phyloP scores from a whole-genome alignment of 2,329 filamentous ascomycete genomes.

The Paraconiothyrium sp. region DNA sequence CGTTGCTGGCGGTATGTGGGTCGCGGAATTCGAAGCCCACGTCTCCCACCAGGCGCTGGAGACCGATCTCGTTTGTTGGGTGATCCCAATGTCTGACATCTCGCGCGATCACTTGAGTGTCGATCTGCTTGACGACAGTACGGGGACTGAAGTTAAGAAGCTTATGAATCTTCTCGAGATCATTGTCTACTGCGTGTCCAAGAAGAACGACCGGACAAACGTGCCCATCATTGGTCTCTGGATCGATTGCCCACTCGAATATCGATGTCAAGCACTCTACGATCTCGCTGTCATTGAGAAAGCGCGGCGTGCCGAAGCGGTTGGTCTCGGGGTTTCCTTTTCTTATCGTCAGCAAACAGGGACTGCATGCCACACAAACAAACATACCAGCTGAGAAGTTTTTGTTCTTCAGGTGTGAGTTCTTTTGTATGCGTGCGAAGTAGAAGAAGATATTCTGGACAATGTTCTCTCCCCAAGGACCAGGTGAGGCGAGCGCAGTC shows the following conservation, averaged over 20 bases:
- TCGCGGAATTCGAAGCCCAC: constrained; percentile 29
- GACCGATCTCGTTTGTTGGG: constrained; percentile 22
- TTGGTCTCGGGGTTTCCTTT: constrained; percentile 23
- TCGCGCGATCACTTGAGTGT: constrained; percentile 34
- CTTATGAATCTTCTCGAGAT: constrained; percentile 29
- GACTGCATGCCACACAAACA: background rate
- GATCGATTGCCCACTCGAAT: background rate
- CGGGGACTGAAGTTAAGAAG: constrained; percentile 27
- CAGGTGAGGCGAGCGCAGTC: constrained; percentile 6
- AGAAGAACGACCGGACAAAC: constrained; percentile 34
- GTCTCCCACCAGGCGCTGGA: constrained; percentile 18
- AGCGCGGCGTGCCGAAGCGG: constrained; percentile 33
- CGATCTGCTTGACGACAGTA: constrained; percentile 30
- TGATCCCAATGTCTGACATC: constrained; percentile 20
- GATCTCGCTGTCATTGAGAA: constrained; percentile 18
- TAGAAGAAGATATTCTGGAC: constrained; percentile 31
- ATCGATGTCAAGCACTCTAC: background rate
- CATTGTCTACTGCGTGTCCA: constrained; percentile 34
- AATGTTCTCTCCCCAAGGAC: constrained; percentile 26
- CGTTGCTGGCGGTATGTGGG: constrained; percentile 35
- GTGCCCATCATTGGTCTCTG: background rate
- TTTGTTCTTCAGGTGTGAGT: constrained; percentile 30
- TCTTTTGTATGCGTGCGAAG: constrained; percentile 31
- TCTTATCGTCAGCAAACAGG: background rate
- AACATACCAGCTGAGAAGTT: constrained; percentile 12